Conservation (phyloP, 75 land plant genomes). For the Pinus tabuliformis region DNA sequence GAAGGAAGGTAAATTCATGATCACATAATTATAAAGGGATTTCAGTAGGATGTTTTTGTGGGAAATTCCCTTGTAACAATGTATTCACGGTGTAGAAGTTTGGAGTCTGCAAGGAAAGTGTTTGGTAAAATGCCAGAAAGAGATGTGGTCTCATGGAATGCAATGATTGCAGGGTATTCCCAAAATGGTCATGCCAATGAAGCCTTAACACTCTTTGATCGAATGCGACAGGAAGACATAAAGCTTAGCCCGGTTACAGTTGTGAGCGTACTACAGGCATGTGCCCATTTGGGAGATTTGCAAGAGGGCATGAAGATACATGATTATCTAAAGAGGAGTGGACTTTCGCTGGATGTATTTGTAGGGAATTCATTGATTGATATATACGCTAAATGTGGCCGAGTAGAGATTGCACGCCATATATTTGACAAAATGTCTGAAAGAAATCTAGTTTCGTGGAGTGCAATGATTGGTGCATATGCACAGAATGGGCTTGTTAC, state of each 20-base stretch:
- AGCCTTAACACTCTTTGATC: slow-evolving; percentile 12
- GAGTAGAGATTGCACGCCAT: slow-evolving; percentile 30
- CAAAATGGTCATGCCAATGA: slow-evolving; percentile 7
- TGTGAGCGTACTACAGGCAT: slow-evolving; percentile 22
- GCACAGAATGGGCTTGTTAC: slow-evolving; percentile 38
- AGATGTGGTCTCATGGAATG: neutral
- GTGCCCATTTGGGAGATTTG: slow-evolving; percentile 10
- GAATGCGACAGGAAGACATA: slow-evolving; percentile 9
- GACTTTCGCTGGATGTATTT: slow-evolving; percentile 34
- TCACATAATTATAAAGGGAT: slow-evolving; percentile 10
- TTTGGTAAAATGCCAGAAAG: slow-evolving; percentile 12
- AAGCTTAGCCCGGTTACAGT: slow-evolving; percentile 12
- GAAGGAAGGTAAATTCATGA: slow-evolving; percentile 38
- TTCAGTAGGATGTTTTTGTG: slow-evolving; percentile 6
- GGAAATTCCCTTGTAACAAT: slow-evolving; percentile 28
- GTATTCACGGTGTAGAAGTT: slow-evolving; percentile 32
- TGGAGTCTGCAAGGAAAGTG: slow-evolving; percentile 13
- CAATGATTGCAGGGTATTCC: slow-evolving; percentile 21
- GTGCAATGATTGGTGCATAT: slow-evolving; percentile 53
- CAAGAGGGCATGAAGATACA: slow-evolving; percentile 27
- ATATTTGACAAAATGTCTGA: slow-evolving; percentile 30
- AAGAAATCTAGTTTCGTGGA: slow-evolving; percentile 56
- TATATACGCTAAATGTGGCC: slow-evolving; percentile 38
- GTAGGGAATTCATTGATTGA: slow-evolving; percentile 41
- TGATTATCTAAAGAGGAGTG: slow-evolving; percentile 31